Conservation (phyloP, 305 asterid species). For the Fraxinus greggii region DNA sequence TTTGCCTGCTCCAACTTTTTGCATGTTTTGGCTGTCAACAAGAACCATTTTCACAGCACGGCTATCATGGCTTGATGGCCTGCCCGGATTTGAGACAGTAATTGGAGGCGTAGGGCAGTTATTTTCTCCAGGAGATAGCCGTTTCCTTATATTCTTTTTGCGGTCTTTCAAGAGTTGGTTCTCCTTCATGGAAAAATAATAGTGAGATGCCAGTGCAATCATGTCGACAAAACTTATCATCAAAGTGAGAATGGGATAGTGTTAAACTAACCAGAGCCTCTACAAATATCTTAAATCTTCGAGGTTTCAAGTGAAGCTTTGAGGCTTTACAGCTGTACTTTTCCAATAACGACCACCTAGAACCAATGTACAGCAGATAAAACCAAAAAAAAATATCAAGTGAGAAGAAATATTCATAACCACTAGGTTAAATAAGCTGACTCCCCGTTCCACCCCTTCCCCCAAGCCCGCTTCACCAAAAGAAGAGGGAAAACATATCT, state of each 20-base stretch:
- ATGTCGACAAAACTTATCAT: constrained; percentile 16
- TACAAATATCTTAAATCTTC: constrained; percentile 87
- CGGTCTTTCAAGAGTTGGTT: constrained; percentile 93
- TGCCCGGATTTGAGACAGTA: constrained; percentile 53
- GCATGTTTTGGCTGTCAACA: constrained; percentile 71
- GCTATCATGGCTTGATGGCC: constrained; percentile 53
- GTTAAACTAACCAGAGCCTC: constrained; percentile 81
- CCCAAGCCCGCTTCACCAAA: background rate
- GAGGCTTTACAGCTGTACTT: constrained; percentile 98
- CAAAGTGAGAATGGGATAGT: constrained; percentile 16
- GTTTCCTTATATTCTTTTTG: constrained; percentile 70
- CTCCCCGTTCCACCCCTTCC: background rate
- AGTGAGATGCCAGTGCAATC: constrained; percentile 27
- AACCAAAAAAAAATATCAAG: constrained; percentile 17
- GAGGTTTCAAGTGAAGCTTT: constrained; percentile 96
- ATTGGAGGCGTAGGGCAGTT: constrained; percentile 42
- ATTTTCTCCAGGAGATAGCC: constrained; percentile 62
- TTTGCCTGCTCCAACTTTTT: constrained; percentile 65
- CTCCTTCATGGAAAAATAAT: constrained; percentile 57
- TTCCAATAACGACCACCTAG: constrained; percentile 97
- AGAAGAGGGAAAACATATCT: background rate
- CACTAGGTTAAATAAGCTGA: constrained; percentile 12
- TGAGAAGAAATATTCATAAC: background rate
- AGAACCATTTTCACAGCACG: constrained; percentile 64
- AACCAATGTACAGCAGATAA: constrained; percentile 21